Conservation (phyloP, 2,329 filamentous ascomycete genomes). For the Fusarium mundagurra region DNA sequence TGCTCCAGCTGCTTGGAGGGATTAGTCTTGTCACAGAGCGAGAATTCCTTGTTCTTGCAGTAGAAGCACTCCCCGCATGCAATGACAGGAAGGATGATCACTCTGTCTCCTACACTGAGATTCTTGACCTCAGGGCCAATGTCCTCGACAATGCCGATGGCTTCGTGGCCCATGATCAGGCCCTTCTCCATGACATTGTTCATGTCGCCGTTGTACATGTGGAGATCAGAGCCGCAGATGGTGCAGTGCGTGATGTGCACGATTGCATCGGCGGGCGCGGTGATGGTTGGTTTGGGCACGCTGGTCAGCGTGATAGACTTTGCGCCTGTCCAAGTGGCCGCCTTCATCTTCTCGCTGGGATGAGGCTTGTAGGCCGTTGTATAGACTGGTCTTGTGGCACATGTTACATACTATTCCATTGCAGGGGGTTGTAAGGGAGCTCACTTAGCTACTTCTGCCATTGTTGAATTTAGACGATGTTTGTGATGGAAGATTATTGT, state of each 20-base stretch:
- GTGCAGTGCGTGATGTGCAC: constrained; percentile 8
- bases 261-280: background rate
- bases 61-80: background rate
- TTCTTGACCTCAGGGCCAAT: background rate
- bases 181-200: constrained; percentile 10
- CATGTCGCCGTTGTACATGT: constrained; percentile 2
- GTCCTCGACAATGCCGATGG: constrained; percentile 2
- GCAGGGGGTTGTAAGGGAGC: background rate
- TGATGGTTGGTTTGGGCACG: background rate
- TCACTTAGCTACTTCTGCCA: background rate
- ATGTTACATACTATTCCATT: background rate
- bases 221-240: background rate
- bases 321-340: background rate
- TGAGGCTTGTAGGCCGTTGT: background rate
- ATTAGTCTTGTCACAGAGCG: background rate
- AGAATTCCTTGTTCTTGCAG: background rate
- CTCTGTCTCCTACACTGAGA: background rate
- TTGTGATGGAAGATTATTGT: background rate
- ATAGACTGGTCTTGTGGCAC: background rate
- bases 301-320: background rate
- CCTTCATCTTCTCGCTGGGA: background rate
- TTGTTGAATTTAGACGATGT: background rate
- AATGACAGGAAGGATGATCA: background rate
- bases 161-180: constrained; percentile 2
- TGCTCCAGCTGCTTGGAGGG: background rate